Evolutionary conservation across 257 asterid genomes (phyloP).

Genomic region (Rhazya stricta): DNA sequence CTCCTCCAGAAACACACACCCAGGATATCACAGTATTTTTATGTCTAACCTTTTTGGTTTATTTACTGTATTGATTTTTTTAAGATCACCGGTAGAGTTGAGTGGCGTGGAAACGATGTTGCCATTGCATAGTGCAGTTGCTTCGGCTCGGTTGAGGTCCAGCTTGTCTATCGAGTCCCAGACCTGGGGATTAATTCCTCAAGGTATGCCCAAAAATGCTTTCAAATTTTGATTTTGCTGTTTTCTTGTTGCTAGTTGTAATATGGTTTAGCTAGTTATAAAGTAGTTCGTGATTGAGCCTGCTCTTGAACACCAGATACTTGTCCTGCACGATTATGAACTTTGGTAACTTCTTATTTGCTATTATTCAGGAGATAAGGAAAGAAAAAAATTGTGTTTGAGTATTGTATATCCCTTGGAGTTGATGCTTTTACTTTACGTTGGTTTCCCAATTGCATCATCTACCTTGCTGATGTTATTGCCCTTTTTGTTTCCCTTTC

Average conservation of each 20-base stretch:
- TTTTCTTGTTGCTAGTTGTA: neutral
- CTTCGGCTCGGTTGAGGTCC: constrained; percentile 52
- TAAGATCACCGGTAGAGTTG: constrained; percentile 63
- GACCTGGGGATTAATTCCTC: constrained; percentile 57
- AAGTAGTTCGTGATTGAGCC: neutral
- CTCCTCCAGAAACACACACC: too few relatives aligned
- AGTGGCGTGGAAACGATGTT: constrained; percentile 47
- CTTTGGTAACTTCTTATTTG: too few relatives aligned
- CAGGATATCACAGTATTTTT: neutral
- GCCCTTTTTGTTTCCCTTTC: neutral
- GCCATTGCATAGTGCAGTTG: constrained; percentile 62
- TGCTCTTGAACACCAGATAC: neutral
- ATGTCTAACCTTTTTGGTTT: neutral
- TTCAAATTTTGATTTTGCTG: neutral
- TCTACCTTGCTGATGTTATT: neutral
- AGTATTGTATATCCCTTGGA: neutral
- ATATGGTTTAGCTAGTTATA: neutral
- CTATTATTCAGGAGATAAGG: neutral
- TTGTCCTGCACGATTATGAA: neutral
- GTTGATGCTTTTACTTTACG: neutral
- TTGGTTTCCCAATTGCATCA: neutral
- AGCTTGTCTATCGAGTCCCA: constrained; percentile 48
- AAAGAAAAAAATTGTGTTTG: neutral
- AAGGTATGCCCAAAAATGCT: constrained; percentile 32
- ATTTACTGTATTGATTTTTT: constrained; percentile 12